Evolutionary conservation across 345 rosid genomes (phyloP), one percentile per base, ranked within the genome.

Genomic region (Jatropha curcas): DNA sequence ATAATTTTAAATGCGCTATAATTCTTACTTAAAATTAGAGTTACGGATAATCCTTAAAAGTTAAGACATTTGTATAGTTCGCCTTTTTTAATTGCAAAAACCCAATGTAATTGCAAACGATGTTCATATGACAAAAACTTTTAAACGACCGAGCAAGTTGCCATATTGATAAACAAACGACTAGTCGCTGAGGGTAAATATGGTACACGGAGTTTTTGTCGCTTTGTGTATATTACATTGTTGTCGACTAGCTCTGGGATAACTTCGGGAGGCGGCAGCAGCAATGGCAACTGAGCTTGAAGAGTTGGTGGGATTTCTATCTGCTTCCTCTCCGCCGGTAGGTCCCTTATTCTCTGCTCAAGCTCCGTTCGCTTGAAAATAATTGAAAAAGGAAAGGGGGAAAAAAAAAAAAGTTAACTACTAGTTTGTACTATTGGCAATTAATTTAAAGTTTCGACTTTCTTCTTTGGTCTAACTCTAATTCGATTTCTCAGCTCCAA

Each of bases 241-340:
- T 1, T n/a, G n/a, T n/a, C n/a, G n/a, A n/a, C n/a, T n/a, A n/a
- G n/a, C n/a, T n/a, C n/a, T n/a, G 20, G n/a, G 14, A 14, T 30
- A 52, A 46, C 57, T 43, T 55, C 64, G 2, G 17, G 2, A 19
- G n/a, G 37, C 48, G n/a, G 37, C 48, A 4, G 67, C 68, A 65
- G 73, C 82, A 59, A 91, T 92, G 97, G 92, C 92, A 81, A 90
- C 88, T 33, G 98, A 92, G 82, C 84, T 92, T 56, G 97, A 94
- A 84, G 97, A 94, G 80, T 81, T 92, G 56, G 78, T 92, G 3
- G 92, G 71, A 2, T 94, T 94, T 67, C 82, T 94, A 1, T 86
- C 92, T 50, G 83, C 93, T 75, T 81, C 97, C 9, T 92, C 93
- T 53, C 84, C 87, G 0, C 80, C 92, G 8, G 97, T 92, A 79